Evolutionary conservation across 2,329 filamentous ascomycete genomes (phyloP).

Genomic region (Pyrenophora teres): DNA sequence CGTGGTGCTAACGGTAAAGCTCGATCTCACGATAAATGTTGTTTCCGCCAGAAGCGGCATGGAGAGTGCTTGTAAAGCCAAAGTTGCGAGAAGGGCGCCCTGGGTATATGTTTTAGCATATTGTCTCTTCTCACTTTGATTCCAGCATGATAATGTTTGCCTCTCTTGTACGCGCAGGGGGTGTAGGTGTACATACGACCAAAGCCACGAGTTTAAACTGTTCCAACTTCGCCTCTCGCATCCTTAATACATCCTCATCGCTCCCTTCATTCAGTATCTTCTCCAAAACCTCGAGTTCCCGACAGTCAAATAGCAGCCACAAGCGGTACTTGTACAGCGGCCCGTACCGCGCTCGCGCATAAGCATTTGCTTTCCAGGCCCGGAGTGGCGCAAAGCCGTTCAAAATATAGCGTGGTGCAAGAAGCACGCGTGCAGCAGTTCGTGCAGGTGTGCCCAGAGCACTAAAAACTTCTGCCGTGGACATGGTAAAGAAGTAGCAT

Average conservation of each 20-base stretch:
- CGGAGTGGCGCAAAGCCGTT: slow-evolving; percentile 9
- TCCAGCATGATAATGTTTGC: too few species aligned
- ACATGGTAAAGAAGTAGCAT: background rate
- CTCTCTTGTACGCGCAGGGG: too few species aligned
- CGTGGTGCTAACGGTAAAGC: slow-evolving; percentile 17
- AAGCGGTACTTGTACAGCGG: slow-evolving; percentile 14
- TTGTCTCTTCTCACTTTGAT: background rate
- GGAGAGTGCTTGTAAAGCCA: slow-evolving; percentile 22
- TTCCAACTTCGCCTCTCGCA: slow-evolving; percentile 19
- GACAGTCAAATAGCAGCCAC: slow-evolving; percentile 29
- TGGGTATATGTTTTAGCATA: background rate
- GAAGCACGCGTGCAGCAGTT: slow-evolving; percentile 3
- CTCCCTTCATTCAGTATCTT: slow-evolving; percentile 20
- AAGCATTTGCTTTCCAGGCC: slow-evolving; percentile 9
- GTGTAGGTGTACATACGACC: slow-evolving; percentile 16
- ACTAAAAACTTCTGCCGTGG: slow-evolving; percentile 11
- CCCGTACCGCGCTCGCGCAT: slow-evolving; percentile 23
- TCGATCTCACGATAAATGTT: slow-evolving; percentile 14
- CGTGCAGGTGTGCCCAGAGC: slow-evolving; percentile 10
- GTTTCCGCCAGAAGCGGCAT: slow-evolving; percentile 13
- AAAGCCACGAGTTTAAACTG: slow-evolving; percentile 24
- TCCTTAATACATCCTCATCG: slow-evolving; percentile 17
- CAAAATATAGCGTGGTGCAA: slow-evolving; percentile 10
- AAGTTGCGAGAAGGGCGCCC: slow-evolving; percentile 23
- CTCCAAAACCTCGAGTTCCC: slow-evolving; percentile 24